Conservation (phyloP, 306 rosid genomes). For the Cucumis hystrix region DNA sequence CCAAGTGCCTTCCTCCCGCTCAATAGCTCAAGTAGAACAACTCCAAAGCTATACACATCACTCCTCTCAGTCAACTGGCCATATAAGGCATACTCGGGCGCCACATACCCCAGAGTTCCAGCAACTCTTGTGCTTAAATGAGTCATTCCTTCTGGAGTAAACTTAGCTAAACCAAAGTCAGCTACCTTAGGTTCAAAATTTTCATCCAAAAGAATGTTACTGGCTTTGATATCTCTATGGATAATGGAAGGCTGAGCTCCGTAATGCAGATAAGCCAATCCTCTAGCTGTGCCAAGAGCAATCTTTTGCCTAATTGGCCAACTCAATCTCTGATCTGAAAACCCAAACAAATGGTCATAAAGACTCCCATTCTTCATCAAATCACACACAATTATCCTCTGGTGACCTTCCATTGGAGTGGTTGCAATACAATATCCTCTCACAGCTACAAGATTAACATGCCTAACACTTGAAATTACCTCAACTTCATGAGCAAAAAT, state of each 20-base stretch:
- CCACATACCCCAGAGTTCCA: slow-evolving; percentile 94
- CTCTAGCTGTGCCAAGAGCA: slow-evolving; percentile 80
- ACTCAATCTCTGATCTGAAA: slow-evolving; percentile 34
- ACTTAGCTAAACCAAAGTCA: slow-evolving; percentile 87
- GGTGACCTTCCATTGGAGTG: slow-evolving; percentile 72
- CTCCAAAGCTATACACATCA: slow-evolving; percentile 84
- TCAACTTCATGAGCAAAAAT: slow-evolving; percentile 75
- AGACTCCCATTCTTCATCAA: slow-evolving; percentile 88
- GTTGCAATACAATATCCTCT: slow-evolving; percentile 87
- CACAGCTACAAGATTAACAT: slow-evolving; percentile 73
- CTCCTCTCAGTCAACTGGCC: slow-evolving; percentile 91
- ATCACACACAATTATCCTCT: slow-evolving; percentile 89
- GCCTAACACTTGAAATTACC: slow-evolving; percentile 89
- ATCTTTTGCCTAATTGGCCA: slow-evolving; percentile 74
- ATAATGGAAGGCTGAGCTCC: slow-evolving; percentile 93
- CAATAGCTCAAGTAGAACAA: slow-evolving; percentile 83
- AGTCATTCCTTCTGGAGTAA: slow-evolving; percentile 81
- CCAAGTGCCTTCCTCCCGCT: slow-evolving; percentile 86
- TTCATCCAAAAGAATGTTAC: slow-evolving; percentile 79
- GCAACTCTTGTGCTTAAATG: slow-evolving; percentile 96
- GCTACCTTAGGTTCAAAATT: slow-evolving; percentile 77
- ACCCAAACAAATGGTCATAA: slow-evolving; percentile 75
- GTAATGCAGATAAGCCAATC: slow-evolving; percentile 81
- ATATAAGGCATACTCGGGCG: slow-evolving; percentile 91
- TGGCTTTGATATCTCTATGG: slow-evolving; percentile 88